These are phyloP conservation scores for Annulohypoxylon bovei DNA, from an alignment of 495 filamentous ascomycete genomes.

Conservation along the genomic window DNA sequence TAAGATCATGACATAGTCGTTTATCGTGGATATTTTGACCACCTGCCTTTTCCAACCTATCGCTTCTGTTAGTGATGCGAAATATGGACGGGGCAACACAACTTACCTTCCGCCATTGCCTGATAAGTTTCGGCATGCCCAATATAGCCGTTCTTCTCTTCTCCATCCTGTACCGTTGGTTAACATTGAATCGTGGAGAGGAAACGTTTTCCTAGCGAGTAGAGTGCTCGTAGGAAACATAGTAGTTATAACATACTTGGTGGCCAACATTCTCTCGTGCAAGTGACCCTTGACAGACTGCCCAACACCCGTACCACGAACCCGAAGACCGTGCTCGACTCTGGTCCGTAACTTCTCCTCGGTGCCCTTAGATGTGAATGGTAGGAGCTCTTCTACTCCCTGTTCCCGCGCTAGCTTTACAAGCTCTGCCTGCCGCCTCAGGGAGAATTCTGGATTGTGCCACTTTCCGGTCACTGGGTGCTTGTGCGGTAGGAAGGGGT, in stretches of 20 bases:
- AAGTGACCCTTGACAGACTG: conserved; percentile 92
- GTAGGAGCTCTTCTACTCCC: conserved; percentile 85
- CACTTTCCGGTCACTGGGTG: conserved; percentile 78
- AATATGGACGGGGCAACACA: background rate
- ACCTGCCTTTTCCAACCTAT: conserved; percentile 84
- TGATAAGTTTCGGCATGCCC: conserved; percentile 89
- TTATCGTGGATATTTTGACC: conserved; percentile 90
- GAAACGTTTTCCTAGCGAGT: background rate
- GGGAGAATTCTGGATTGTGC: conserved; percentile 81
- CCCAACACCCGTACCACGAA: conserved; percentile 93
- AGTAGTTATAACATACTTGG: conserved; percentile 61
- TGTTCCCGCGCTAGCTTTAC: conserved; percentile 84
- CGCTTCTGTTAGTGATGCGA: conserved; percentile 28
- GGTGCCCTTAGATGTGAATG: conserved; percentile 78
- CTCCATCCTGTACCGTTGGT: conserved; percentile 70
- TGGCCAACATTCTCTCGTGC: conserved; percentile 88
- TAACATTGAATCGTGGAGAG: conserved; percentile 21
- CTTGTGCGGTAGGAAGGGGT: conserved; percentile 80
- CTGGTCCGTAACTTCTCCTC: conserved; percentile 71
- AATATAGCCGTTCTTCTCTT: conserved; percentile 90
- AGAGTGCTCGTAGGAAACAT: background rate
- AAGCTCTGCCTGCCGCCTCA: conserved; percentile 89
- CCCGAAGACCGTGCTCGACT: conserved; percentile 75
- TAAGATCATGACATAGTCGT: conserved; percentile 30
- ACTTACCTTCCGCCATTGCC: conserved; percentile 91